These are phyloP conservation scores for Entrophospora sp. DNA, from an alignment of 192 early-diverging fungal species.

Conservation along the genomic window DNA sequence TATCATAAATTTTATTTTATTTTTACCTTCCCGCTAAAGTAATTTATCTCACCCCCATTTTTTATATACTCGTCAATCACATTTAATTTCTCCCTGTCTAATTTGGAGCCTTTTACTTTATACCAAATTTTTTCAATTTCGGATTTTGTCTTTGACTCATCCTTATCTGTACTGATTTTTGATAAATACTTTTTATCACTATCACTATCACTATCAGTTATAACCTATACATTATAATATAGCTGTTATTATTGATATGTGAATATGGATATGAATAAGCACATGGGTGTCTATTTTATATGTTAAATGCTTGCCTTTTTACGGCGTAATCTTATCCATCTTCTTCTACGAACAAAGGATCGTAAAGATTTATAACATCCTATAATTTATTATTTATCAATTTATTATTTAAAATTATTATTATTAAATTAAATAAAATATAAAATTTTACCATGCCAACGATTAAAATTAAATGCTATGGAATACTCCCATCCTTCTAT, in stretches of 20 bases:
- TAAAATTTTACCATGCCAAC: constrained; percentile 44
- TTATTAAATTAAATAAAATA: neutral
- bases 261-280: no score
- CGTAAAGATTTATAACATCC: constrained; percentile 37
- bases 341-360: constrained; percentile 45
- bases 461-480: constrained; percentile 37
- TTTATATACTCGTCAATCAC: neutral
- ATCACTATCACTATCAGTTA: no score
- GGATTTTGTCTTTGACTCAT: neutral
- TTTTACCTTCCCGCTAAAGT: neutral
- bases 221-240: no score
- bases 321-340: constrained; percentile 42
- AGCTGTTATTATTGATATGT: no score
- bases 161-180: neutral
- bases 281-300: neutral
- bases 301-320: constrained; percentile 13
- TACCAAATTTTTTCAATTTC: neutral
- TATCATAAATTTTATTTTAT: neutral
- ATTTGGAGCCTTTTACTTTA: neutral
- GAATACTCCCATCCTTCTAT: constrained; percentile 48
- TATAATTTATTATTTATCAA: constrained; percentile 1
- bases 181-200: neutral
- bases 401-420: neutral
- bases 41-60: neutral
- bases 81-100: constrained; percentile 1